Percentiles rank a stretch among this genome's conserved stretches.
phyloP scores from a whole-genome alignment of 2,329 filamentous ascomycete species.

The Emergomyces orientalis region DNA sequence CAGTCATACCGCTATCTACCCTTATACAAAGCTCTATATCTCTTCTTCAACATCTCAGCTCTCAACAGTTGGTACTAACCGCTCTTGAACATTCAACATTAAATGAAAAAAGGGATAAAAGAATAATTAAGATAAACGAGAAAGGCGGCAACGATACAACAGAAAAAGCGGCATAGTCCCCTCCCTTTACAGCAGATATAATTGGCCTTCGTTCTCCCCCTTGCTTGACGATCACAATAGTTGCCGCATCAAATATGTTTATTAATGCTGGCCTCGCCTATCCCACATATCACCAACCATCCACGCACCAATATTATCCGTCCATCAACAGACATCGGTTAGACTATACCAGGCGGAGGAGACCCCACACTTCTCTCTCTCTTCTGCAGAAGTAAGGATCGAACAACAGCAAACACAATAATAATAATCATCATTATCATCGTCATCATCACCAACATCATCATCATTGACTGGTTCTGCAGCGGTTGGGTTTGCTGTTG shows the following conservation, averaged over 20 bases:
- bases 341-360: background rate
- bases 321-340: background rate
- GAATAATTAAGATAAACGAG: background rate
- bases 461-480: background rate
- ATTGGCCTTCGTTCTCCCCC: background rate
- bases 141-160: background rate
- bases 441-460: background rate
- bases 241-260: background rate
- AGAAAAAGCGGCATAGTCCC: background rate
- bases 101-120: background rate
- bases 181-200: too few species aligned
- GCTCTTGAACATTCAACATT: background rate
- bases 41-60: background rate
- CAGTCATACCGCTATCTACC: too few species aligned
- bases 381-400: background rate
- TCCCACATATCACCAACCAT: too few species aligned
- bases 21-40: too few species aligned
- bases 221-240: conserved; percentile 2
- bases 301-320: too few species aligned
- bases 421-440: background rate
- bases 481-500: background rate
- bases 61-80: background rate
- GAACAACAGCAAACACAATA: background rate
- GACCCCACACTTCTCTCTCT: background rate
- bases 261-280: background rate